These are phyloP conservation scores for Nissolia schottii DNA, from an alignment of 306 rosid species.

Conservation along the genomic window DNA sequence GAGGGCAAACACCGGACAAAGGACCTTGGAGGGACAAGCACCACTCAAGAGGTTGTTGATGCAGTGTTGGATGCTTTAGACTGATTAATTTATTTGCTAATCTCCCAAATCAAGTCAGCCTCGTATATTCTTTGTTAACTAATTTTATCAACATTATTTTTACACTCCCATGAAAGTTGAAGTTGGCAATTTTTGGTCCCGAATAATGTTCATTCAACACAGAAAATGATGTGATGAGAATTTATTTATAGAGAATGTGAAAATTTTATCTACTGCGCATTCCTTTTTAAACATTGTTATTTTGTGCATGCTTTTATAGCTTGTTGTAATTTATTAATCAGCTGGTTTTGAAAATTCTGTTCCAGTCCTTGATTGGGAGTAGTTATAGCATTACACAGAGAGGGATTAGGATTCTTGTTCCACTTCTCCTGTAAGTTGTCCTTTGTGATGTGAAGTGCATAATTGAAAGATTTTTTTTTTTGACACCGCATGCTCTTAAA, in stretches of 20 bases:
- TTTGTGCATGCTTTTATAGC: neutral
- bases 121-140: conserved; percentile 7
- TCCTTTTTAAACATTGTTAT: neutral
- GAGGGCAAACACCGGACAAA: conserved; percentile 73
- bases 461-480: neutral
- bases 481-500: neutral
- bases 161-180: conserved; percentile 8
- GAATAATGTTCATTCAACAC: conserved; percentile 22
- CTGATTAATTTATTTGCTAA: conserved; percentile 30
- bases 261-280: too few relatives aligned
- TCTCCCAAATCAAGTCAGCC: conserved; percentile 4
- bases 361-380: too few relatives aligned
- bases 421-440: neutral
- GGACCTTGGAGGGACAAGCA: conserved; percentile 84
- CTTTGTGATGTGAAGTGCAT: neutral
- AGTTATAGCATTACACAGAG: too few relatives aligned
- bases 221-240: neutral
- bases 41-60: conserved; percentile 80
- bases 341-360: neutral
- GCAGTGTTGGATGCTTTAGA: conserved; percentile 65
- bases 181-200: conserved; percentile 19
- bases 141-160: neutral
- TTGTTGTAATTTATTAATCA: neutral
- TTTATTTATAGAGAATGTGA: neutral
- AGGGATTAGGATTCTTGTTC: neutral